A percentile compares a stretch with the other conserved stretches of the same genome.
Evolutionary conservation across 345 rosid species (phyloP).

Genomic region (Acer saccharum): DNA sequence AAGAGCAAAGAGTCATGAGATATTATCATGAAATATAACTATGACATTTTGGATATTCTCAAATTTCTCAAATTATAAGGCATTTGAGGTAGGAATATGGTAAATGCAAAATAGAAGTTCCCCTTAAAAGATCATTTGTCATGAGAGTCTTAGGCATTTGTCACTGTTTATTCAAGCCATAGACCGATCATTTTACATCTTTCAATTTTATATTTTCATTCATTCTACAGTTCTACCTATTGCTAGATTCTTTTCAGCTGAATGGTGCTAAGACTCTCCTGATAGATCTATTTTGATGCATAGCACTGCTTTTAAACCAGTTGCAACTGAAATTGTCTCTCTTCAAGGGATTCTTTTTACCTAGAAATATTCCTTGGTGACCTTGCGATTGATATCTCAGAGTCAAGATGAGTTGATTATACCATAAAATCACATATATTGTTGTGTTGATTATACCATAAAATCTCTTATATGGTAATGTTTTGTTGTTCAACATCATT

Average conservation of each 20-base stretch:
- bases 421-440: no score
- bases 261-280: neutral
- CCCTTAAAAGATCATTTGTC: neutral
- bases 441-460: neutral
- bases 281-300: conserved; percentile 5
- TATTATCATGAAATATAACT: neutral
- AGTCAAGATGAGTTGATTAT: neutral
- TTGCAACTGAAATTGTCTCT: neutral
- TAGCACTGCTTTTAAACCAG: neutral
- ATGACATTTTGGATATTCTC: neutral
- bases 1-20: neutral
- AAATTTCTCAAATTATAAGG: neutral
- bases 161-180: neutral
- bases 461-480: neutral
- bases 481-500: neutral
- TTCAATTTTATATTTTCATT: neutral
- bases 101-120: neutral
- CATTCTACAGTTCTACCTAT: neutral
- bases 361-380: neutral
- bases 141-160: no score
- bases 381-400: neutral
- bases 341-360: neutral
- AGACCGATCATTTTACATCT: conserved; percentile 3
- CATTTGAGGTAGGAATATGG: no score
- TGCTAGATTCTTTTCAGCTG: neutral